Evolutionary conservation across 225 moss, liverwort and hornwort genomes (phyloP).

Genomic region (Anthoceros angustus): DNA sequence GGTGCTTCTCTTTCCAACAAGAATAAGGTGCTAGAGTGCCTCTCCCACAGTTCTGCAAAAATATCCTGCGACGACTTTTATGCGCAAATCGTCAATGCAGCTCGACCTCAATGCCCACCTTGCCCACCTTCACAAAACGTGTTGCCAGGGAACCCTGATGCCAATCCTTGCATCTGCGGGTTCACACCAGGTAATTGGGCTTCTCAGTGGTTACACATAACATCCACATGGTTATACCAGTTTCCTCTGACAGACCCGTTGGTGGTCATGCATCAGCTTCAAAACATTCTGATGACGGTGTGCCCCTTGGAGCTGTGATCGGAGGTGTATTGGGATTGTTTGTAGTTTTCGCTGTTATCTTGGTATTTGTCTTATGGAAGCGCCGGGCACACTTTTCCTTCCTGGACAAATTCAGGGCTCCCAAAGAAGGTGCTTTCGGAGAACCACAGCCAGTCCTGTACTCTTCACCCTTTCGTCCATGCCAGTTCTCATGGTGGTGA

Average conservation of each 20-base stretch:
- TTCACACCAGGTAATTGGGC: neutral
- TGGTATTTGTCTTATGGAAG: constrained; percentile 15
- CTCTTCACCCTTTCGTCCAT: too few species aligned
- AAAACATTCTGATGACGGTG: neutral
- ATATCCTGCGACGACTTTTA: neutral
- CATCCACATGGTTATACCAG: neutral
- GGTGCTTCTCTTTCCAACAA: neutral
- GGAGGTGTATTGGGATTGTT: constrained; percentile 22
- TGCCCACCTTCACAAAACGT: neutral
- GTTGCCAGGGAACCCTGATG: neutral
- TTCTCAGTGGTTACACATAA: neutral
- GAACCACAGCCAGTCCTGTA: too few species aligned
- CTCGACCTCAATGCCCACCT: neutral
- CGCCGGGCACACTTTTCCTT: constrained; percentile 14
- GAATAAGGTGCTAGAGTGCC: neutral
- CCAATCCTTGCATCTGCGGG: neutral
- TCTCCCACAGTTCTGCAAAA: neutral
- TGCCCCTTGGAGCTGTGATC: constrained; percentile 13
- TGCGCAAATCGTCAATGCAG: neutral
- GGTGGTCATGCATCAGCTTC: neutral
- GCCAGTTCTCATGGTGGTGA: too few species aligned
- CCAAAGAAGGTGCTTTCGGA: too few species aligned
- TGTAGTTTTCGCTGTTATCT: constrained; percentile 5
- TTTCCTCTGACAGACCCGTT: neutral
- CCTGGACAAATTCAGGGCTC: constrained; percentile 12